Evolutionary conservation across 495 filamentous ascomycete species (phyloP), one percentile per base, ranked within the genome.

Genomic region (Oidiodendron maius): DNA sequence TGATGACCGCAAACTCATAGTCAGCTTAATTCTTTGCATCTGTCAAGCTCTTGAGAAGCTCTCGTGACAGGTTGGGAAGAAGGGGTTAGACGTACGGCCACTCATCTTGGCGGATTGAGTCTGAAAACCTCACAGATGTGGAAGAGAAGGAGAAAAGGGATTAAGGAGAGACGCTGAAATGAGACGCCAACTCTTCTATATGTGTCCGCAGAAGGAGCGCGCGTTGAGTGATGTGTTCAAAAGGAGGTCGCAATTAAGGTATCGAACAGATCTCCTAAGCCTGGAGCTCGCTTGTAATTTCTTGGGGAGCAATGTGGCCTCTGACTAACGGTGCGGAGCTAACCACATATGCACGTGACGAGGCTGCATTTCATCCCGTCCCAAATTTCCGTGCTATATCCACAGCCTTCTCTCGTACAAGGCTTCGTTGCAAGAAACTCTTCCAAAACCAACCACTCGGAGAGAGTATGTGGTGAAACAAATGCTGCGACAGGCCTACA

Each of bases 101-200:
- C 75, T 78, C 75, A 79, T 79, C 60, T 60, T 78, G 66, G 66
- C 69, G 62, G 55, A 46, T 50, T 57, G 40, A 47, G 36, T 53
- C 21, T 51, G 45, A 51, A 42, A 56, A 58, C 55, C 59, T 61
- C 59, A 58, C 58, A 58, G 55, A 61, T 55, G 59, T 56, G 55
- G 55, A 56, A 55, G 26, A 58, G 53, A 43, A 26, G 38, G 46
- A 46, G 38, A 49, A 38, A 34, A 23, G 26, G 12, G 26, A 21
- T 47, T 51, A 58, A 58, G 55, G 55, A 61, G 51, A 34, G 58
- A 53, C 51, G 37, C 40, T 46, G 24, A 43, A 54, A 48, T 12
- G 24, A 41, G 40, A 30, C 46, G 50, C 46, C 46, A 26, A 46
- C 24, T 56, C 57, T 56, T 52, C 57, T 49, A 23, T 56, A n/a